Percentiles rank a stretch among this genome's conserved stretches.
phyloP scores from a whole-genome alignment of 1,284 basidiomycete genomes.

The Rhodotorula mucilaginosa region DNA sequence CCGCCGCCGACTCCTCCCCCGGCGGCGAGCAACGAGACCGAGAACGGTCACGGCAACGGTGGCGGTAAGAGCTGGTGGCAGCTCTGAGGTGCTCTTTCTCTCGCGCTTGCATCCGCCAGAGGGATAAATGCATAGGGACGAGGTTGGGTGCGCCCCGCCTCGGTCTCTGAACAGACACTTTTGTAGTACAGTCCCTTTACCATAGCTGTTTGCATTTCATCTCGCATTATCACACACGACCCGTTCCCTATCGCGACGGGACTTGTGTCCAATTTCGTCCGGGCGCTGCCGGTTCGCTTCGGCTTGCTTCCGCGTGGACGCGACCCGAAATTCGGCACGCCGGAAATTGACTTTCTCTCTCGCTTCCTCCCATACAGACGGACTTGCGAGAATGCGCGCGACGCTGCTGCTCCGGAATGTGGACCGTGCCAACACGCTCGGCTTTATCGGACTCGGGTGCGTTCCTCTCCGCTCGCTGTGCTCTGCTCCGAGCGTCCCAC shows the following conservation, averaged over 20 bases:
- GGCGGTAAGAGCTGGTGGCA: slow-evolving; percentile 12
- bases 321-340: too few relatives aligned
- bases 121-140: too few relatives aligned
- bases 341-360: too few relatives aligned
- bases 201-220: too few relatives aligned
- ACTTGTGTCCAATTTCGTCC: too few relatives aligned
- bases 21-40: not conserved
- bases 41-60: not conserved
- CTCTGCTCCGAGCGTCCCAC: not conserved
- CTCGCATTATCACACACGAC: too few relatives aligned
- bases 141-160: too few relatives aligned
- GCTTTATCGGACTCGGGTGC: slow-evolving; percentile 74
- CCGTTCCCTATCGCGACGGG: too few relatives aligned
- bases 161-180: too few relatives aligned
- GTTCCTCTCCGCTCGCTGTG: not conserved
- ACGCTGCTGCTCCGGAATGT: slow-evolving; percentile 12
- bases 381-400: slow-evolving; percentile 13
- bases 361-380: not conserved
- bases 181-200: too few relatives aligned
- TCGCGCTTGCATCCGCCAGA: not conserved
- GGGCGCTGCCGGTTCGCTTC: not conserved
- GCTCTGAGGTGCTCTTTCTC: not conserved
- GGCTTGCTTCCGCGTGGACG: not conserved
- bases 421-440: slow-evolving; percentile 58
- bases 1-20: slow-evolving; percentile 3